These are phyloP conservation scores for Boletus albobrunnescens DNA, from an alignment of 1,284 basidiomycete genomes.

Conservation along the genomic window DNA sequence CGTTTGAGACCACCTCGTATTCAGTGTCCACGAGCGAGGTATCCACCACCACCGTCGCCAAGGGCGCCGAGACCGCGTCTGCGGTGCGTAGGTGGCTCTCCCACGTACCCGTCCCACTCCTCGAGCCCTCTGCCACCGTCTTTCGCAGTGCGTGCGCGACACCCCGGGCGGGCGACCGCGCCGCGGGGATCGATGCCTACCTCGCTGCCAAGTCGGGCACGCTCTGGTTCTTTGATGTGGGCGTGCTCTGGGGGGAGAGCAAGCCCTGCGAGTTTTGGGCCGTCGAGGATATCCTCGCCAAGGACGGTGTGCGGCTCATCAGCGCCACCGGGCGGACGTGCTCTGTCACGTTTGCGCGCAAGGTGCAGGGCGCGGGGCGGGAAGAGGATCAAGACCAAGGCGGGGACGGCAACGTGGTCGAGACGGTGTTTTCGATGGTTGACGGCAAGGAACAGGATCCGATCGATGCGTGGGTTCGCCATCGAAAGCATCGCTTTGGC, in stretches of 20 bases:
- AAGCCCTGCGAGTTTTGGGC: slow-evolving; percentile 75
- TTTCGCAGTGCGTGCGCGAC: slow-evolving; percentile 51
- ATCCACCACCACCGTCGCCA: slow-evolving; percentile 35
- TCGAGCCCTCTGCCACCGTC: slow-evolving; percentile 47
- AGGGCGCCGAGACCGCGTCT: slow-evolving; percentile 49
- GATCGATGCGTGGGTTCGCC: slow-evolving; percentile 60
- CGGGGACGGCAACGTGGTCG: slow-evolving; percentile 43
- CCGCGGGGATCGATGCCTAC: slow-evolving; percentile 64
- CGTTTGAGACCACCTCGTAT: slow-evolving; percentile 42
- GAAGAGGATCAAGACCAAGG: slow-evolving; percentile 31
- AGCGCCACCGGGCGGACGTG: slow-evolving; percentile 66
- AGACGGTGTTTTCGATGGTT: slow-evolving; percentile 66
- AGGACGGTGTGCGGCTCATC: slow-evolving; percentile 56
- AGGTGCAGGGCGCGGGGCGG: slow-evolving; percentile 15
- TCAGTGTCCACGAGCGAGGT: too few relatives aligned
- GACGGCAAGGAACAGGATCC: slow-evolving; percentile 65
- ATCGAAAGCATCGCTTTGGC: slow-evolving; percentile 57
- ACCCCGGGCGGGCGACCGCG: slow-evolving; percentile 37
- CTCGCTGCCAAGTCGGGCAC: slow-evolving; percentile 65
- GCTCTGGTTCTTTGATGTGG: slow-evolving; percentile 65
- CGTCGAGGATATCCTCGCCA: slow-evolving; percentile 32
- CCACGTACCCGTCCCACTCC: slow-evolving; percentile 41
- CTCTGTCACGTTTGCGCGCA: slow-evolving; percentile 55
- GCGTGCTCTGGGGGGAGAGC: slow-evolving; percentile 68
- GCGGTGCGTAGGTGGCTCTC: slow-evolving; percentile 51